Conservation (phyloP, 2,329 filamentous ascomycete species). For the Pseudogymnoascus sp. region DNA sequence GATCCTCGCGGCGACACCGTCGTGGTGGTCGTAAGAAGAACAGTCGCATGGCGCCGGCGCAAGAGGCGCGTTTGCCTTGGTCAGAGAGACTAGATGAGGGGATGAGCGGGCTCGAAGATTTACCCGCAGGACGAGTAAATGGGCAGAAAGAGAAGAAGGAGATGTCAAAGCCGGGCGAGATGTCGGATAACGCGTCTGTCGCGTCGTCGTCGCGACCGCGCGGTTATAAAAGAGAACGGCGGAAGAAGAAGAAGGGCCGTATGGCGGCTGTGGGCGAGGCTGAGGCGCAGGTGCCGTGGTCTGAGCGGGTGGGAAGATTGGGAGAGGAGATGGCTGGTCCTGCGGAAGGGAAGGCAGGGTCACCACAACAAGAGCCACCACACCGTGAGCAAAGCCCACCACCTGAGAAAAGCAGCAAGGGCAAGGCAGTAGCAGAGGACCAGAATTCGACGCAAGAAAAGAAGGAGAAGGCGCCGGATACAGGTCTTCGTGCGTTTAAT, state of each 20-base stretch:
- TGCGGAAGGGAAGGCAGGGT: neutral
- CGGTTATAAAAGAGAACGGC: neutral
- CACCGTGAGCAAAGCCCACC: neutral
- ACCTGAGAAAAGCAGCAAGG: neutral
- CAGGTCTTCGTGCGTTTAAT: conserved; percentile 22
- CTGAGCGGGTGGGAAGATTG: neutral
- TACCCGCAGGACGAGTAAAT: conserved; percentile 11
- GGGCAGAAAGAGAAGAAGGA: conserved; percentile 15
- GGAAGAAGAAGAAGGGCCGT: conserved; percentile 6
- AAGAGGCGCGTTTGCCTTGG: neutral
- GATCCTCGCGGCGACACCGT: neutral
- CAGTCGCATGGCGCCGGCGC: neutral
- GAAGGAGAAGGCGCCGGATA: conserved; percentile 12
- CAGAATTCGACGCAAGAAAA: neutral
- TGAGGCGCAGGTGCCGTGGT: neutral
- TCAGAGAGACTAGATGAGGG: neutral
- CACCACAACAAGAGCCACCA: neutral
- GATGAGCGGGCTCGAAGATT: conserved; percentile 1
- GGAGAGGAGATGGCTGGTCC: neutral
- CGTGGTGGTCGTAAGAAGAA: neutral
- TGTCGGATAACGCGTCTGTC: neutral
- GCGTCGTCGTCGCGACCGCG: neutral
- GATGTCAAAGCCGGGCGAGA: conserved; percentile 9
- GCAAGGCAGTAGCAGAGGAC: neutral
- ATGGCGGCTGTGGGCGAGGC: neutral